phyloP scores from a whole-genome alignment of 208 protist genomes.

The Porcisia hertigi region DNA sequence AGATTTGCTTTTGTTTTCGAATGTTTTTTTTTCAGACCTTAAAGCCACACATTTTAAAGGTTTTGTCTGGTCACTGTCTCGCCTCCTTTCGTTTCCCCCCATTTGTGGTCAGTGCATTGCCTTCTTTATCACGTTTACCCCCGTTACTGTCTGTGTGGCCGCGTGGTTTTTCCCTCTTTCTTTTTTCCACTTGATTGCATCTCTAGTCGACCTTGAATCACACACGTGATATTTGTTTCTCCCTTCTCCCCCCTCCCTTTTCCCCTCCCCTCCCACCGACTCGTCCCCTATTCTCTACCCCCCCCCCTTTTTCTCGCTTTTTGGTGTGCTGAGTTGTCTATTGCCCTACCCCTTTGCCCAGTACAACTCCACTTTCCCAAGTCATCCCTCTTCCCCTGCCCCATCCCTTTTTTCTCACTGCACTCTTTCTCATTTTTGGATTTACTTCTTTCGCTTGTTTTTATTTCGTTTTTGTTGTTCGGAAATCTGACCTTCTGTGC shows the following conservation, averaged over 20 bases:
- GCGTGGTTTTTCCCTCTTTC: background rate
- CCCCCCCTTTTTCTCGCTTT: too few relatives aligned
- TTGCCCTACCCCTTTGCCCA: too few relatives aligned
- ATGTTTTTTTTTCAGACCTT: background rate
- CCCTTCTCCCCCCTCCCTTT: too few relatives aligned
- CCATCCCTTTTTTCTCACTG: background rate
- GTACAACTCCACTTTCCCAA: too few relatives aligned
- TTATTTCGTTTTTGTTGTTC: background rate
- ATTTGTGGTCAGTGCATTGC: background rate
- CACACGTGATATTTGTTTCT: too few relatives aligned
- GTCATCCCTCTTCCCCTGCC: background rate
- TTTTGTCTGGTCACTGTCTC: background rate
- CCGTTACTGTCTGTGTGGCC: background rate
- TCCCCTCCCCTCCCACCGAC: too few relatives aligned
- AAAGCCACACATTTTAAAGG: too few relatives aligned
- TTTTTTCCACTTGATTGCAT: background rate
- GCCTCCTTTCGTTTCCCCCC: background rate
- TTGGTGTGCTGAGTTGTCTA: too few relatives aligned
- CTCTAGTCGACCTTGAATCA: too few relatives aligned
- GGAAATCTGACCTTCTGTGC: too few relatives aligned
- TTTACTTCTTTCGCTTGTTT: background rate
- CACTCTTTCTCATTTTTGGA: background rate
- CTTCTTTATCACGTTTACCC: too few relatives aligned
- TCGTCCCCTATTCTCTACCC: too few relatives aligned
- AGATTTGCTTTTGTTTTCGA: background rate